phyloP scores from a whole-genome alignment of 192 early-diverging fungal genomes.

The Coemansia sp. region DNA sequence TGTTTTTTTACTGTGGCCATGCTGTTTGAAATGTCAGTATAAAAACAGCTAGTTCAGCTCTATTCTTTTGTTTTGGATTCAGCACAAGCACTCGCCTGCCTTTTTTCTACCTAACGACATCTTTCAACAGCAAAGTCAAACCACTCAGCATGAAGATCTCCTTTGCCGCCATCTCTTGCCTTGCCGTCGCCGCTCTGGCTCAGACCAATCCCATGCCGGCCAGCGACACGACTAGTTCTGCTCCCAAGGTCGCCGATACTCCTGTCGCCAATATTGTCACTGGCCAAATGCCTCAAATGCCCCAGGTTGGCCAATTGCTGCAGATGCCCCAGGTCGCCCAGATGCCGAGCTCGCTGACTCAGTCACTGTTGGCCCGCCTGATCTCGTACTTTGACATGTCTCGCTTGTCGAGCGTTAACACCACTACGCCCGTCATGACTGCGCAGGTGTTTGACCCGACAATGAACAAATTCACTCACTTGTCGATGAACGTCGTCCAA shows the following conservation, averaged over 20 bases:
- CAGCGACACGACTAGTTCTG: neutral
- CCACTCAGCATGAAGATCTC: neutral
- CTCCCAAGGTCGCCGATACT: neutral
- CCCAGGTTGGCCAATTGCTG: neutral
- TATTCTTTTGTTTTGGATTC: neutral
- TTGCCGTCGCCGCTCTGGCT: neutral
- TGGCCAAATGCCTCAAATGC: neutral
- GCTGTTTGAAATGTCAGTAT: neutral
- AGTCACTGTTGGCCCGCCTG: slow-evolving; percentile 19
- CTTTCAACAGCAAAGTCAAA: neutral
- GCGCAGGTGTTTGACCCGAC: slow-evolving; percentile 26
- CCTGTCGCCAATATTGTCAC: neutral
- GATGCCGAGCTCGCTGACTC: neutral
- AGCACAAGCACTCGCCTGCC: slow-evolving; percentile 1
- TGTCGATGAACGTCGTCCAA: slow-evolving; percentile 20
- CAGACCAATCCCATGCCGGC: neutral
- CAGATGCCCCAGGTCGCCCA: neutral
- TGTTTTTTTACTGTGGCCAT: neutral
- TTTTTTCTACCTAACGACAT: neutral
- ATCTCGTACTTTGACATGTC: slow-evolving; percentile 25
- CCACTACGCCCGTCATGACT: slow-evolving; percentile 15
- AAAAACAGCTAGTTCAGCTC: neutral
- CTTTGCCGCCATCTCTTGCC: neutral
- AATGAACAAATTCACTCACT: slow-evolving; percentile 23
- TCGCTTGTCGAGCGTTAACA: slow-evolving; percentile 7